These are phyloP conservation scores for Dictyostelium capitatum DNA, from an alignment of 78 protist genomes.

Conservation along the genomic window DNA sequence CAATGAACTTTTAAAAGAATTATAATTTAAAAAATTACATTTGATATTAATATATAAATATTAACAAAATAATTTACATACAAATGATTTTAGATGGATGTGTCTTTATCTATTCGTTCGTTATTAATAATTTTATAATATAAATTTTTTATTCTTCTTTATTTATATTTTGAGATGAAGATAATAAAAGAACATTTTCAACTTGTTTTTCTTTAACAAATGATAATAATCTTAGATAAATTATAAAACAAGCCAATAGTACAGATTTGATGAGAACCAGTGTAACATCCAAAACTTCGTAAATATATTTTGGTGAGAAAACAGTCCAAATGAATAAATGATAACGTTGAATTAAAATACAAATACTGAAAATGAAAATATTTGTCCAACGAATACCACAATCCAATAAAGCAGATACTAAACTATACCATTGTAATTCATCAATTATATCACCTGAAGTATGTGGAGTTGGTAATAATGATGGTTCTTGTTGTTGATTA, in stretches of 20 bases:
- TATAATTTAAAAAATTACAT: too few relatives aligned
- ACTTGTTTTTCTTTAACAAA: conserved; percentile 22
- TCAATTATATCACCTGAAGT: conserved; percentile 1
- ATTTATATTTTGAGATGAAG: conserved; percentile 28
- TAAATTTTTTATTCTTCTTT: conserved; percentile 32
- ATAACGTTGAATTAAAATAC: conserved; percentile 56
- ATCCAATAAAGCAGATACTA: conserved; percentile 37
- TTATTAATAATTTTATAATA: too few relatives aligned
- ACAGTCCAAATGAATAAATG: conserved; percentile 87
- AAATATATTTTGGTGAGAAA: conserved; percentile 85
- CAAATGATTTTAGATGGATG: too few relatives aligned
- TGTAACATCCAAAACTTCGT: conserved; percentile 72
- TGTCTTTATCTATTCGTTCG: too few relatives aligned
- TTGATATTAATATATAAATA: too few relatives aligned
- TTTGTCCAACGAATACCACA: conserved; percentile 70
- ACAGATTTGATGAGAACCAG: conserved; percentile 33
- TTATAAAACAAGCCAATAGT: conserved; percentile 26
- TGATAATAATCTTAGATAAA: conserved; percentile 35
- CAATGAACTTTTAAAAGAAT: too few relatives aligned
- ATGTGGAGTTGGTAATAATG: neutral
- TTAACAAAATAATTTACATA: too few relatives aligned
- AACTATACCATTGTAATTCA: conserved; percentile 68
- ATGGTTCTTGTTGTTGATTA: conserved; percentile 44
- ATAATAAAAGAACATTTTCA: neutral
- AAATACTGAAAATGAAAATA: conserved; percentile 71